Conservation (phyloP, 306 rosid species). For the Rosa multiflora region DNA sequence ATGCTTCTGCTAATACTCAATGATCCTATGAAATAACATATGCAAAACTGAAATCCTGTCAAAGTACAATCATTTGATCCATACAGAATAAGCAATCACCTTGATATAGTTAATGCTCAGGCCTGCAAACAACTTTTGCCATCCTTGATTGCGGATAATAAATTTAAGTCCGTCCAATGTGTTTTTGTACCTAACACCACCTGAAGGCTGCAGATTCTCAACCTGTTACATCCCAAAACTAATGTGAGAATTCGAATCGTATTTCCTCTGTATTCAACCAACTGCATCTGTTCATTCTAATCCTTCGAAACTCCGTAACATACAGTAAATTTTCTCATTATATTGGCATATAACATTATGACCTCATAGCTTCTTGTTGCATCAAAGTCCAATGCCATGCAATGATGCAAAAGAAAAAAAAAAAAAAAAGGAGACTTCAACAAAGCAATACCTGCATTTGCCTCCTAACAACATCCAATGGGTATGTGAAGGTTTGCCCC, state of each 20-base stretch:
- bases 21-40: neutral
- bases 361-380: neutral
- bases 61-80: neutral
- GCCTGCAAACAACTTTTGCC: conserved; percentile 91
- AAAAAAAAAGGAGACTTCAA: neutral
- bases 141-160: conserved; percentile 75
- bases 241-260: conserved; percentile 19
- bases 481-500: conserved; percentile 96
- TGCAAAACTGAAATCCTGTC: neutral
- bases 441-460: conserved; percentile 82
- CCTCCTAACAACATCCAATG: conserved; percentile 93
- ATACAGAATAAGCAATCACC: conserved; percentile 48
- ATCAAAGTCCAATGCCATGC: neutral
- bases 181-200: conserved; percentile 56
- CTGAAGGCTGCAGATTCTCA: conserved; percentile 55
- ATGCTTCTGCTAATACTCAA: neutral
- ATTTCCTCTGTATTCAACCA: neutral
- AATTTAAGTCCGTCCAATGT: conserved; percentile 60
- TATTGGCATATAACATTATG: neutral
- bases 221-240: conserved; percentile 54
- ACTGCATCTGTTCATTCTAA: neutral
- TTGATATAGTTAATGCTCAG: conserved; percentile 88
- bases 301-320: neutral
- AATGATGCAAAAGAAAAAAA: neutral
- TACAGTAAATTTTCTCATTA: neutral